A percentile compares a stretch with the other conserved stretches of the same genome.
These are phyloP conservation scores for Lenzites betulinus DNA, from an alignment of 768 basidiomycete genomes.

Conservation along the genomic window DNA sequence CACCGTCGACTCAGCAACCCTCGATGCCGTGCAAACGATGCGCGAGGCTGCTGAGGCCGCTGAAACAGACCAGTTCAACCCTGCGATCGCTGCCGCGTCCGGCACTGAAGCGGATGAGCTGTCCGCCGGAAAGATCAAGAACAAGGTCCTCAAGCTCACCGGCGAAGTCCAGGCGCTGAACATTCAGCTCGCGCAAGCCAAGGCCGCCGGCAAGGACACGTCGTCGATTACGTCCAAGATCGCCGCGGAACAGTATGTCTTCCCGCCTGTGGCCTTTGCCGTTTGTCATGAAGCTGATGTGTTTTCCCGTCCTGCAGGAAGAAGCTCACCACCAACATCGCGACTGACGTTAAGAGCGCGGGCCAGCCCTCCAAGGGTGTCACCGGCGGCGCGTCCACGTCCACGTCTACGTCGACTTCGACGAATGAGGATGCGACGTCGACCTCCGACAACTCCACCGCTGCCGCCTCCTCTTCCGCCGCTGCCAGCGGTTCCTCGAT, in stretches of 20 bases:
- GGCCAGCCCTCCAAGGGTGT: slow-evolving; percentile 37
- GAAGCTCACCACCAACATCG: slow-evolving; percentile 41
- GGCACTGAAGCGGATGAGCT: slow-evolving; percentile 39
- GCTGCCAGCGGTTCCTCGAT: background rate
- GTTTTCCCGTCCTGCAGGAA: slow-evolving; percentile 7
- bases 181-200: slow-evolving; percentile 41
- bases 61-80: slow-evolving; percentile 41
- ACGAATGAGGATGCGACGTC: background rate
- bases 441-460: slow-evolving; percentile 33
- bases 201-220: slow-evolving; percentile 36
- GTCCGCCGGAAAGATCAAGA: slow-evolving; percentile 44
- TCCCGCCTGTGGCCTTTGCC: background rate
- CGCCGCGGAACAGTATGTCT: slow-evolving; percentile 30
- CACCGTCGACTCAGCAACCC: slow-evolving; percentile 32
- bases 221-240: slow-evolving; percentile 30
- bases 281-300: background rate
- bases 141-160: slow-evolving; percentile 48
- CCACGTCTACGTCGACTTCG: background rate
- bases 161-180: slow-evolving; percentile 38
- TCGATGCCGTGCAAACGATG: slow-evolving; percentile 35
- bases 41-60: slow-evolving; percentile 41
- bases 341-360: slow-evolving; percentile 31
- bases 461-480: slow-evolving; percentile 20
- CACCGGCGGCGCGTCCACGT: slow-evolving; percentile 8
- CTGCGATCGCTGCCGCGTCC: slow-evolving; percentile 37